phyloP scores from a whole-genome alignment of 192 early-diverging fungal species.

The Backusella sp. region DNA sequence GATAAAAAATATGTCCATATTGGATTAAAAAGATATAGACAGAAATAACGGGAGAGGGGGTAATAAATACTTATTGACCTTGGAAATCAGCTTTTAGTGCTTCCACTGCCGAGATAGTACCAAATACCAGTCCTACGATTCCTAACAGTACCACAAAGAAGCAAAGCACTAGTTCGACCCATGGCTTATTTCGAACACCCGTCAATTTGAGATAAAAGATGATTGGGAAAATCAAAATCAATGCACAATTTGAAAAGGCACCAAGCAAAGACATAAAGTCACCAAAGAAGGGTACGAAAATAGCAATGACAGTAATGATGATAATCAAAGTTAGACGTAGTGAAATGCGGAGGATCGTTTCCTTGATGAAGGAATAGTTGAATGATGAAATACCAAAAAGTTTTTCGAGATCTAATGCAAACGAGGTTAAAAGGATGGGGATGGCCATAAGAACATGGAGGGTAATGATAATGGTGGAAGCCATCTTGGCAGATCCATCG shows the following conservation, averaged over 20 bases:
- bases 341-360: constrained; percentile 50
- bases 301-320: constrained; percentile 50
- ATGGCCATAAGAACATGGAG: constrained; percentile 76
- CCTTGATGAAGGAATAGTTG: constrained; percentile 33
- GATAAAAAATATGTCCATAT: not conserved
- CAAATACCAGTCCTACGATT: constrained; percentile 27
- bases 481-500: constrained; percentile 48
- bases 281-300: constrained; percentile 74
- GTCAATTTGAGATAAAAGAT: constrained; percentile 69
- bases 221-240: constrained; percentile 73
- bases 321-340: constrained; percentile 56
- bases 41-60: not conserved
- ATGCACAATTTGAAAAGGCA: constrained; percentile 61
- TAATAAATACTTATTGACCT: not conserved
- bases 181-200: constrained; percentile 43
- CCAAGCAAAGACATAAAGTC: constrained; percentile 78
- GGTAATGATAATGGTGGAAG: constrained; percentile 68
- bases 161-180: constrained; percentile 3
- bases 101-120: constrained; percentile 18
- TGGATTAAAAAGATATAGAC: not conserved
- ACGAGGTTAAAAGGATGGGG: constrained; percentile 69
- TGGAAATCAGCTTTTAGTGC: constrained; percentile 22
- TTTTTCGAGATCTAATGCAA: constrained; percentile 64
- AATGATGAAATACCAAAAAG: constrained; percentile 46
- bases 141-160: constrained; percentile 21